Evolutionary conservation across 1,284 basidiomycete species (phyloP).

Genomic region (Rhodotorula sp.): DNA sequence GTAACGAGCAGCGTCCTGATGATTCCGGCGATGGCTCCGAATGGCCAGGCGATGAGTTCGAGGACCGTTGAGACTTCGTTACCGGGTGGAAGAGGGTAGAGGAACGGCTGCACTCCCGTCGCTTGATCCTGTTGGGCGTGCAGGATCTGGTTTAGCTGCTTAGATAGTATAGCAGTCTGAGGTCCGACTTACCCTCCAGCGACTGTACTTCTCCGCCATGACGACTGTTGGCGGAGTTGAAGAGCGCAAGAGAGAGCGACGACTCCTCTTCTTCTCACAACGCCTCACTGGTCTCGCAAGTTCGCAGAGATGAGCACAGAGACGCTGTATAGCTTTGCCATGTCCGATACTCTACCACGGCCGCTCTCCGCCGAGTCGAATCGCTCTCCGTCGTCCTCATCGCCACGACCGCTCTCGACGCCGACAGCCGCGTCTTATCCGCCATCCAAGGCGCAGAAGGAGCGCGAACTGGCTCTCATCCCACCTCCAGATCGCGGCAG

Average conservation of each 20-base stretch:
- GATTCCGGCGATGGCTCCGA: constrained; percentile 9
- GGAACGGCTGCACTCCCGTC: constrained; percentile 38
- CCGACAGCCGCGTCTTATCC: constrained; percentile 3
- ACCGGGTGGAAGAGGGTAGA: constrained; percentile 26
- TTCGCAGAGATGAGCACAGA: neutral
- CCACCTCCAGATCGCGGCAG: constrained; percentile 12
- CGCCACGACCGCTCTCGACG: neutral
- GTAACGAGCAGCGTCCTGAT: constrained; percentile 13
- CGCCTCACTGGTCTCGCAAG: neutral
- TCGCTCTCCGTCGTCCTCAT: neutral
- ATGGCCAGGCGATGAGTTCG: constrained; percentile 5
- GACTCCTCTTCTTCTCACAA: neutral
- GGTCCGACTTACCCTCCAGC: neutral
- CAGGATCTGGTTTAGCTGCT: neutral
- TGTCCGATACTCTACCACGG: neutral
- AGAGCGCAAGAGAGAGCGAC: neutral
- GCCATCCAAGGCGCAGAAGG: neutral
- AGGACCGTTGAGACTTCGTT: constrained; percentile 5
- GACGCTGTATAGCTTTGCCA: neutral
- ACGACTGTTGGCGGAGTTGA: neutral
- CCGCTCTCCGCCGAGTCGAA: neutral
- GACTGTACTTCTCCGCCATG: constrained; percentile 9
- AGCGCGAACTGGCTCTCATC: neutral
- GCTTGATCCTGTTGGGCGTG: constrained; percentile 10
- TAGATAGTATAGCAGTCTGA: neutral